phyloP scores from a whole-genome alignment of 2,329 filamentous ascomycete species.

The Herpotrichia juniperi region DNA sequence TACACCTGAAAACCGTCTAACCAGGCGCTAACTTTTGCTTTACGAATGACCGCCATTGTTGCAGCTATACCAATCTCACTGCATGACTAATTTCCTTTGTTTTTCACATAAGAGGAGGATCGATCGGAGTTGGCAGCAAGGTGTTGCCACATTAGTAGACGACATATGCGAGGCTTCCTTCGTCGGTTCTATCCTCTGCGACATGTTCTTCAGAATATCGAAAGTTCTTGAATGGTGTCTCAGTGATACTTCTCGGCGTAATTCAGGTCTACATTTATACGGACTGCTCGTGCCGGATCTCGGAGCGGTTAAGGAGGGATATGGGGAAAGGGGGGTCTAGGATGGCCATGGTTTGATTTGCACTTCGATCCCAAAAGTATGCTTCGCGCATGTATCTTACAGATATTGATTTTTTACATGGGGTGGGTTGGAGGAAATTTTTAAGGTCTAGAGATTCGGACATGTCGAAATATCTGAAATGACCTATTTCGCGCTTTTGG shows the following conservation, averaged over 20 bases:
- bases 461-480: neutral
- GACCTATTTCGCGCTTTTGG: neutral
- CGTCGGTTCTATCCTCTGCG: neutral
- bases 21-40: constrained; percentile 9
- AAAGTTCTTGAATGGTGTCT: neutral
- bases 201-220: constrained; percentile 1
- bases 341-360: neutral
- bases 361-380: constrained; percentile 13
- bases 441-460: neutral
- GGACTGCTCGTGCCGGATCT: neutral
- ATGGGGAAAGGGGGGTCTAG: neutral
- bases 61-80: constrained; percentile 9
- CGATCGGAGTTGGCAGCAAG: neutral
- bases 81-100: constrained; percentile 7
- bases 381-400: constrained; percentile 15
- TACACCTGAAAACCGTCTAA: constrained; percentile 5
- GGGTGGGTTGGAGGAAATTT: constrained; percentile 11
- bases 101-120: constrained; percentile 9
- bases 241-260: neutral
- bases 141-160: neutral
- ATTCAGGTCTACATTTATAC: neutral
- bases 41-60: constrained; percentile 1
- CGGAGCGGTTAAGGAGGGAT: neutral
- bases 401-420: constrained; percentile 5
- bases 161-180: neutral